A percentile compares a stretch with the other conserved stretches of the same genome.
These are phyloP conservation scores for Paraphaeosphaeria sporulosa DNA, from an alignment of 2,329 filamentous ascomycete genomes.

Conservation along the genomic window DNA sequence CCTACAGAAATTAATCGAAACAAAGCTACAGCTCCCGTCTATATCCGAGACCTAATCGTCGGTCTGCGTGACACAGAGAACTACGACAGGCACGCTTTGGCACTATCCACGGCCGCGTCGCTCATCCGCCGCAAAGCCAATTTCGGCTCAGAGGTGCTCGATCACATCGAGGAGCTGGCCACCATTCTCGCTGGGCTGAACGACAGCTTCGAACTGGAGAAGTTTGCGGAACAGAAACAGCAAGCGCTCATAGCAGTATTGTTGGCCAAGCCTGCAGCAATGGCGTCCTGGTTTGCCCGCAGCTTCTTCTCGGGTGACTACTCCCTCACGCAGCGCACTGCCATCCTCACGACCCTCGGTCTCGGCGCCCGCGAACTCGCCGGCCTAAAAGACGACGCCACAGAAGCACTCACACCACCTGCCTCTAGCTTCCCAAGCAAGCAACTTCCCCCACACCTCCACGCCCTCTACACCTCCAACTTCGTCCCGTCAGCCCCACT, in stretches of 20 bases:
- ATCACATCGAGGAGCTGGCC: slow-evolving; percentile 83
- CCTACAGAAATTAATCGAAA: slow-evolving; percentile 84
- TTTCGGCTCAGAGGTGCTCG: slow-evolving; percentile 86
- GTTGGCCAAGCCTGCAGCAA: slow-evolving; percentile 74
- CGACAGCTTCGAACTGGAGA: slow-evolving; percentile 78
- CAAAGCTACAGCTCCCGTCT: slow-evolving; percentile 85
- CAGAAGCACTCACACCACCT: slow-evolving; percentile 52
- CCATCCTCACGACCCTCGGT: slow-evolving; percentile 82
- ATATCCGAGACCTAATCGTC: slow-evolving; percentile 82
- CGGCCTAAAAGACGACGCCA: slow-evolving; percentile 69
- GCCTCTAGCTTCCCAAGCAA: slow-evolving; percentile 77
- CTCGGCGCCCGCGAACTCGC: slow-evolving; percentile 84
- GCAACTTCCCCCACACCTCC: slow-evolving; percentile 74
- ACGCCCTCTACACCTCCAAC: slow-evolving; percentile 69
- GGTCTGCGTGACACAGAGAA: slow-evolving; percentile 83
- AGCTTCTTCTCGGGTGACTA: slow-evolving; percentile 93
- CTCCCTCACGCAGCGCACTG: slow-evolving; percentile 82
- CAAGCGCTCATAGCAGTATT: slow-evolving; percentile 85
- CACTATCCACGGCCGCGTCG: slow-evolving; percentile 75
- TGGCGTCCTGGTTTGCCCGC: slow-evolving; percentile 84
- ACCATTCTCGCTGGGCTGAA: slow-evolving; percentile 79
- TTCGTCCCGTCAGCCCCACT: slow-evolving; percentile 60
- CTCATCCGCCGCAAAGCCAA: slow-evolving; percentile 88
- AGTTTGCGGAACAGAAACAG: slow-evolving; percentile 77
- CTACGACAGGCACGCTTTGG: slow-evolving; percentile 84